Base-by-base conservation (phyloP, 169 alveolate species). In the Eimeria maxima region DNA sequence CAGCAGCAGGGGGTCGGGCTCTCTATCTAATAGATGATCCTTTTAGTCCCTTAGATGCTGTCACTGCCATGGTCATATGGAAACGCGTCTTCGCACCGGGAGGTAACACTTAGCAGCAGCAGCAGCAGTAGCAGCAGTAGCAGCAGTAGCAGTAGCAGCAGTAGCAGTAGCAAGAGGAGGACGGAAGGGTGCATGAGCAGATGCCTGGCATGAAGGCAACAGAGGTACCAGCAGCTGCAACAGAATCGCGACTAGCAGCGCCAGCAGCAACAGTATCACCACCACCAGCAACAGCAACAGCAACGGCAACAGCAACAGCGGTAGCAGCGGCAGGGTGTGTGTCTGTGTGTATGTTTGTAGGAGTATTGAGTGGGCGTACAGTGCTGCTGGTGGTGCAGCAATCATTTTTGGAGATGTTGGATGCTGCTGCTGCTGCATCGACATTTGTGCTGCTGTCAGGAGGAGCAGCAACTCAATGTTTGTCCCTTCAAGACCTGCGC, bases 21-120 rank as follows among this genome's bases (percentile, higher is more conserved):
- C 89, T 97, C 33, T 95, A 92, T 90, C 91, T 97, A 71, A 93
- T 97, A 27, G 98, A 97, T 95, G 97, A 97, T 71, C 98, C 98
- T 69, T 96, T 97, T 87, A 84, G 96, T 94, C 87, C 97, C 3
- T 84, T 97, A 45, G 98, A 97, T 95, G 96, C 95, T 44, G 95
- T 90, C 78, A 90, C 95, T 7, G 94, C 94, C 69, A 88, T 65
- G 94, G 57, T 47, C 69, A 44, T 88, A 6, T 88, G 94, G 94
- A 65, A 81, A 4, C 83, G 80, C 13, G 84, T 88, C 8, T 88
- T 88, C 63, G 94, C 94, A 22, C 69, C 78, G 2, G 94, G 94
- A 67, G 94, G 94, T 88, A 88, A 6, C n/a, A n/a, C n/a, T n/a
- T n/a, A n/a, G n/a, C n/a, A n/a, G n/a, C n/a, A n/a, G n/a, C n/a